Conservation (phyloP, 2,329 filamentous ascomycete species). For the Amauroascus niger region DNA sequence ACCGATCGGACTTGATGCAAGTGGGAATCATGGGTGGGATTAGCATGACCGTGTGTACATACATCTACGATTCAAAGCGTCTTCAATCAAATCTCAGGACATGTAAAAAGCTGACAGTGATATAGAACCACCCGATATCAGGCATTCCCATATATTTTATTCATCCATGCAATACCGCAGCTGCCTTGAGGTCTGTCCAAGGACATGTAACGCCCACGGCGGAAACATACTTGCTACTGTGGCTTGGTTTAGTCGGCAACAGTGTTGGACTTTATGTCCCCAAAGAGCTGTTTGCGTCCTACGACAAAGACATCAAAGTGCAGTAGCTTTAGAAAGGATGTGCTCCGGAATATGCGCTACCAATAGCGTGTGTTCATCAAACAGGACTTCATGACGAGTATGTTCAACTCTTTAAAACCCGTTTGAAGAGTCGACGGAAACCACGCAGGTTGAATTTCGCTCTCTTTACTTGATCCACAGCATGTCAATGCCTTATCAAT, state of each 20-base stretch:
- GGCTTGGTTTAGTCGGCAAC: slow-evolving; percentile 78
- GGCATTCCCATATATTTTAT: slow-evolving; percentile 76
- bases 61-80: slow-evolving; percentile 11
- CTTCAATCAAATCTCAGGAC: background rate
- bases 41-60: slow-evolving; percentile 66
- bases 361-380: background rate
- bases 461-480: no score
- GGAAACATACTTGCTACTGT: slow-evolving; percentile 69
- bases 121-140: slow-evolving; percentile 70
- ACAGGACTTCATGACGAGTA: no score
- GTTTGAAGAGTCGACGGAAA: no score
- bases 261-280: slow-evolving; percentile 72
- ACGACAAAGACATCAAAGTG: background rate
- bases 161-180: slow-evolving; percentile 81
- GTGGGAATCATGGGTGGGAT: slow-evolving; percentile 61
- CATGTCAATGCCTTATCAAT: no score
- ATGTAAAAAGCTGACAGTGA: background rate
- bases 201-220: slow-evolving; percentile 31
- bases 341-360: background rate
- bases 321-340: background rate
- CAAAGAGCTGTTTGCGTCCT: slow-evolving; percentile 46
- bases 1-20: slow-evolving; percentile 51
- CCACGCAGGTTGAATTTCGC: no score
- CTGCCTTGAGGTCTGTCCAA: slow-evolving; percentile 61
- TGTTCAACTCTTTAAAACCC: no score